Evolutionary conservation across 2,329 filamentous ascomycete species (phyloP), one percentile per base, ranked within the genome.

Genomic region (Penicillium nordicum): DNA sequence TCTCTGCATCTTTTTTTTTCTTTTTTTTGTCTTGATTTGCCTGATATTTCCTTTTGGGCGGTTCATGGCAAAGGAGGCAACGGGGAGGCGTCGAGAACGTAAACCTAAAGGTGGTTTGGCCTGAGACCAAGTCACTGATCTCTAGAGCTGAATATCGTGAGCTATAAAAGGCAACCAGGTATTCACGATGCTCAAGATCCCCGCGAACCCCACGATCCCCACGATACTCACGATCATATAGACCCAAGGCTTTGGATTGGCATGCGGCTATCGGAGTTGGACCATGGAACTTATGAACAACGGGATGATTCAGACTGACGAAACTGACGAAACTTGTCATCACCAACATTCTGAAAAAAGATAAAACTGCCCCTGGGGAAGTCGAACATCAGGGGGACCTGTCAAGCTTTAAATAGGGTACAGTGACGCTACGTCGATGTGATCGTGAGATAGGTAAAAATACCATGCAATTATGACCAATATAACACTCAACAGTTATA

Each of bases 261-360:
- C 42, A 53, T 48, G 36, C 44, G 32, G 51, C 53, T 55, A 50
- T 40, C 52, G 23, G 41, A 27, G 6, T 36, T 47, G 59, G 57
- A 69, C 67, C 68, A 63, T 69, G 67, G 66, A 59, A 61, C 64
- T 10, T 46, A 44, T 57, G 44, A 32, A 57, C 16, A 52, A 46
- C 30, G 53, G 37, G 52, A 65, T 68, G 65, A 67, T 67, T 65
- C 64, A 65, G 57, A 63, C 63, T 67, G 61, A 66, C 63, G 63
- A 64, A 58, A 65, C 50, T 70, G 67, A 68, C 67, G 62, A 68
- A 61, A 61, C 42, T 29, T 69, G 66, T 66, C 64, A 68, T 71
- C 68, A 70, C 57, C 46, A 14, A 42, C 53, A 58, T 45, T 42
- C 48, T 60, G 59, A 34, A 61, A 21, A 63, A 63, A 63, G 23